Evolutionary conservation across 768 basidiomycete species (phyloP).

Genomic region (Psilocybe sp.): DNA sequence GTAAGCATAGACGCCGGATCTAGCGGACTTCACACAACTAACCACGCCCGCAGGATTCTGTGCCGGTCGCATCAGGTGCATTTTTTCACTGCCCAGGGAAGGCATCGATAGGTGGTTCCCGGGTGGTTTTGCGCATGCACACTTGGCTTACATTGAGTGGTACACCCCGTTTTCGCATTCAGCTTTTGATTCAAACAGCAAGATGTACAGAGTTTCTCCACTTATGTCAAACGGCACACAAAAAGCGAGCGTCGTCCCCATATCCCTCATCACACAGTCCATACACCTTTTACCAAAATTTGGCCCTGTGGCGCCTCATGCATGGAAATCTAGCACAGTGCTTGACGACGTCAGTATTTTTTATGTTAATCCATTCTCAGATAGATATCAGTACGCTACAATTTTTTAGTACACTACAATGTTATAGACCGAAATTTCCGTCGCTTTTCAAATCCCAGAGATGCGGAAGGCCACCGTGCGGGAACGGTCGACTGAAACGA

Average conservation of each 20-base stretch:
- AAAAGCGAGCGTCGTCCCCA: constrained; percentile 20
- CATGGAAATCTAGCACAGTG: constrained; percentile 30
- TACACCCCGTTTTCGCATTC: constrained; percentile 11
- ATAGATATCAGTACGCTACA: constrained; percentile 23
- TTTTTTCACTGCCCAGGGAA: constrained; percentile 9
- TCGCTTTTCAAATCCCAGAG: no score
- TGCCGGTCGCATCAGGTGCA: constrained; percentile 6
- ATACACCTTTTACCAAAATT: constrained; percentile 31
- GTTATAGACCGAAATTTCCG: no score
- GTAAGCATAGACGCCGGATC: background rate
- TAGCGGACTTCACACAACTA: no score
- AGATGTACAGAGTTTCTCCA: constrained; percentile 23
- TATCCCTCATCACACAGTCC: constrained; percentile 19
- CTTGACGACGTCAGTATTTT: constrained; percentile 26
- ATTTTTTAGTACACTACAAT: background rate
- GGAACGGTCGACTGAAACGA: no score
- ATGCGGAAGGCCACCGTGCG: no score
- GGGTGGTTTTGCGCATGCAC: background rate
- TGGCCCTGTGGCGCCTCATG: constrained; percentile 20
- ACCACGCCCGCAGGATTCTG: background rate
- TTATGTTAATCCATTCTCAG: constrained; percentile 27
- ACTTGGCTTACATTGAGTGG: constrained; percentile 19
- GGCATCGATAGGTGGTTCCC: constrained; percentile 3
- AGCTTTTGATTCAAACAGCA: constrained; percentile 11
- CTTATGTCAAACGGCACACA: background rate